Evolutionary conservation across 2,329 filamentous ascomycete species (phyloP), one percentile per base, ranked within the genome.

Genomic region (Fusarium austroafricanum): DNA sequence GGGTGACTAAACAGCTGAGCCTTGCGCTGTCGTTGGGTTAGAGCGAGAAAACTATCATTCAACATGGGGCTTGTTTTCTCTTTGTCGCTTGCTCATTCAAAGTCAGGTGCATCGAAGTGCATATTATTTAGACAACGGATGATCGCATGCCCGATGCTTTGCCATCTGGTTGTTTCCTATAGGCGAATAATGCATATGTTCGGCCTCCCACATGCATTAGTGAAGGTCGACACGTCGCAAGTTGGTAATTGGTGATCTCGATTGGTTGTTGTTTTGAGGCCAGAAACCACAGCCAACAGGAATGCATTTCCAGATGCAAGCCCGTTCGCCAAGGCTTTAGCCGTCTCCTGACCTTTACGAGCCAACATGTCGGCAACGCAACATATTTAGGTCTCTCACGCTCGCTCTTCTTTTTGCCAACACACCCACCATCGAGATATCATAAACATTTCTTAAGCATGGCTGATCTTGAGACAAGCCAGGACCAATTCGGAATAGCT

Each of bases 281-380:
- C 59, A 55, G 14, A 33, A 21, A 5, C 31, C 3, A 15, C 14
- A 21, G 33, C 56, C 23, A 55, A 61, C 8, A 61, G 4, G 1
- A 14, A 17, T 3, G 10, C 3, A 6, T 14, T 35, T 14, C 12
- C 14, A 8, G 14, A 18, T 18, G 6, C 2, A 26, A 4, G 7
- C 3, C 6, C 6, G 6, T 23, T 18, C 1, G 0, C 1, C 4
- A 35, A 49, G 1, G 1, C 4, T 29, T 1, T 0, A 3, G 7
- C 6, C 6, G 1, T 10, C 11, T 43, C 14, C 21, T 28, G 12
- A 26, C 1, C 20, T 7, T 15, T 15, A 15, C 10, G 29, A 33
- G 12, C 6, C 21, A 23, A 23, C 21, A 33, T 33, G 31, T 7
- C 4, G 14, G 14, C 12, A 33, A 15, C 31, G 12, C 12, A 33